Evolutionary conservation across 495 filamentous ascomycete genomes (phyloP).

Genomic region (Xylaria acuta): DNA sequence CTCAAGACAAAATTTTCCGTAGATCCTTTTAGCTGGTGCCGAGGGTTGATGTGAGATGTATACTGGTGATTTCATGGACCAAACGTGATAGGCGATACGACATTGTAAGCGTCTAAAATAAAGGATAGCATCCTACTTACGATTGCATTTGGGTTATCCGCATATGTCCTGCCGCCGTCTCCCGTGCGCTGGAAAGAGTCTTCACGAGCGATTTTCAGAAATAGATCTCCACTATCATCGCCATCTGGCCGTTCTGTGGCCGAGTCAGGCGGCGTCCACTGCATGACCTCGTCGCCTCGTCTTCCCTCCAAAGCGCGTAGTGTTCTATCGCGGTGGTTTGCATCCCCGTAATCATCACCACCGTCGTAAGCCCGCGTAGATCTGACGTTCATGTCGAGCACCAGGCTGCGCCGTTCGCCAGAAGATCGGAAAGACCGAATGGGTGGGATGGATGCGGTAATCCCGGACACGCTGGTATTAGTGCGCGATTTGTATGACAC

Average conservation of each 20-base stretch:
- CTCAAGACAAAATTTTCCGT: neutral
- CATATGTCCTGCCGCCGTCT: constrained; percentile 37
- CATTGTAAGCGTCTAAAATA: constrained; percentile 24
- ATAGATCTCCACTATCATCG: constrained; percentile 59
- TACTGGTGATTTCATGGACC: neutral
- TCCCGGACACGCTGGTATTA: constrained; percentile 34
- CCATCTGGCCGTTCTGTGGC: constrained; percentile 49
- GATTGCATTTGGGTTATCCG: constrained; percentile 44
- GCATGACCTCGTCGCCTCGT: constrained; percentile 44
- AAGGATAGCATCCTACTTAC: constrained; percentile 45
- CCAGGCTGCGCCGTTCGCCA: constrained; percentile 54
- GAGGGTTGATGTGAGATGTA: neutral
- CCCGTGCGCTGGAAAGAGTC: constrained; percentile 46
- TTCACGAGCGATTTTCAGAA: constrained; percentile 60
- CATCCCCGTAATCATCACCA: constrained; percentile 45
- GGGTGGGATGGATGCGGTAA: constrained; percentile 50
- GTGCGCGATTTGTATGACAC: constrained; percentile 49
- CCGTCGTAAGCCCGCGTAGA: constrained; percentile 42
- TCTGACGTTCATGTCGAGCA: constrained; percentile 54
- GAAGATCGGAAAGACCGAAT: constrained; percentile 60
- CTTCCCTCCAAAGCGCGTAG: constrained; percentile 57
- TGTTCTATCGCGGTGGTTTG: constrained; percentile 56
- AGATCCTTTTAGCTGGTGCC: neutral
- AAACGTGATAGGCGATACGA: constrained; percentile 17
- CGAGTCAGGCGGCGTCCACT: constrained; percentile 50